These are phyloP conservation scores for Metschnikowia noctiluminum DNA, from an alignment of 805 yeast species.

Conservation along the genomic window DNA sequence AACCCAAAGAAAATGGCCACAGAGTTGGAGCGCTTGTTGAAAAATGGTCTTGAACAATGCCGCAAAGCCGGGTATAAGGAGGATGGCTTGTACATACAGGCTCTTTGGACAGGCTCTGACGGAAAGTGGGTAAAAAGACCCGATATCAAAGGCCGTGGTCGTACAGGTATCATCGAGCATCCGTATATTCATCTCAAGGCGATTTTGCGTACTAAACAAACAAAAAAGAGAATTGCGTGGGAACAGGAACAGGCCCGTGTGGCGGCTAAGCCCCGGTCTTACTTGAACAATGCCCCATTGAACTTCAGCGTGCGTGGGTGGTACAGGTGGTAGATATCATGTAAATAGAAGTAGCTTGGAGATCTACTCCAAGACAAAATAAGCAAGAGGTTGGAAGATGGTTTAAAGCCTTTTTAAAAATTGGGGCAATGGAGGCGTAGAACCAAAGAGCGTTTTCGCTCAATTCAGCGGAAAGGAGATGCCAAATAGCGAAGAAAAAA, in stretches of 20 bases:
- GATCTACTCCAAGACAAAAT: background rate
- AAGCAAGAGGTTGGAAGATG: background rate
- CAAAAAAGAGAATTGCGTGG: slow-evolving; percentile 56
- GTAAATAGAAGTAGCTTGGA: background rate
- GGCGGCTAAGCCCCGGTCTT: slow-evolving; percentile 51
- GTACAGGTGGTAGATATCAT: slow-evolving; percentile 35
- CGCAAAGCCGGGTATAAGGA: slow-evolving; percentile 54
- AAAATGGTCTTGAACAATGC: slow-evolving; percentile 70
- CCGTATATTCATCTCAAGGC: slow-evolving; percentile 79
- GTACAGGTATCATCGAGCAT: slow-evolving; percentile 74
- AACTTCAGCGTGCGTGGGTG: slow-evolving; percentile 40
- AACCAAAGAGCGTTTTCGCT: too few species aligned
- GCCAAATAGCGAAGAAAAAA: too few species aligned
- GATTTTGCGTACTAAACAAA: slow-evolving; percentile 64
- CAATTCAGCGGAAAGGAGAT: too few species aligned
- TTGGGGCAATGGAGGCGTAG: too few species aligned
- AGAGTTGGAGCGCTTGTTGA: slow-evolving; percentile 73
- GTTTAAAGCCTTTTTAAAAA: too few species aligned
- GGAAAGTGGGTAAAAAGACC: slow-evolving; percentile 67
- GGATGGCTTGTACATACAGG: slow-evolving; percentile 64
- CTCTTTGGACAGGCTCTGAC: slow-evolving; percentile 91
- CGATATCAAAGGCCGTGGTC: slow-evolving; percentile 88
- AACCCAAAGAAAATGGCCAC: slow-evolving; percentile 73
- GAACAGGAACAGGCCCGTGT: slow-evolving; percentile 51
- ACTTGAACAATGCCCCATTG: slow-evolving; percentile 43